A percentile compares a stretch with the other conserved stretches of the same genome.
These are phyloP conservation scores for Capronia americana DNA, from an alignment of 2,329 filamentous ascomycete genomes.

Conservation along the genomic window DNA sequence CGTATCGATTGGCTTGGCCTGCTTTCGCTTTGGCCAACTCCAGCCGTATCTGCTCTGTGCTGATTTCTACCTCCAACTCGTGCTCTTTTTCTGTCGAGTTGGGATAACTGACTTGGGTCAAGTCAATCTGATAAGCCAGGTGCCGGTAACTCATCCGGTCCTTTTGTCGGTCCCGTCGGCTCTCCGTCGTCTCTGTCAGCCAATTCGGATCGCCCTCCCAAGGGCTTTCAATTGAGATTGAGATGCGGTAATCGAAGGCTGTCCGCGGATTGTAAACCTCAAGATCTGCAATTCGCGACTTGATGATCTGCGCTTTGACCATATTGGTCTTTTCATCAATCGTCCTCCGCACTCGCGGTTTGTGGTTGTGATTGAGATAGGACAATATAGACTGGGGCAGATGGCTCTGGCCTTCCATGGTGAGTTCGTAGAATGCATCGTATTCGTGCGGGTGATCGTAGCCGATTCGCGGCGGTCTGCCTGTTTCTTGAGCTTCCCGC, in stretches of 20 bases:
- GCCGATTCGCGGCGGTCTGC: constrained; percentile 68
- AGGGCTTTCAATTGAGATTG: constrained; percentile 91
- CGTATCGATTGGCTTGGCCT: constrained; percentile 50
- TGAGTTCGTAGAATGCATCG: constrained; percentile 83
- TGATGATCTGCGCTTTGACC: constrained; percentile 83
- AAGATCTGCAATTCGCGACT: constrained; percentile 85
- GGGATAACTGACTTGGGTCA: constrained; percentile 80
- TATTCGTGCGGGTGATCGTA: constrained; percentile 84
- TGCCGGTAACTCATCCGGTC: constrained; percentile 92
- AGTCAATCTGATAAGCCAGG: constrained; percentile 83
- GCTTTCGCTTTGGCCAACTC: constrained; percentile 52
- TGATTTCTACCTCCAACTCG: constrained; percentile 58
- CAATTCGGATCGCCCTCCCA: constrained; percentile 72
- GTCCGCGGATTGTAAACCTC: constrained; percentile 80
- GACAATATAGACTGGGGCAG: constrained; percentile 70
- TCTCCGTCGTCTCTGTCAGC: constrained; percentile 53
- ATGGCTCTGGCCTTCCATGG: constrained; percentile 62
- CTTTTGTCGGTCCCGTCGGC: constrained; percentile 72
- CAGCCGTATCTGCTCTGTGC: constrained; percentile 52
- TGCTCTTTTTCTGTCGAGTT: constrained; percentile 53
- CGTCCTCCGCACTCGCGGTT: constrained; percentile 67
- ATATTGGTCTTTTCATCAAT: constrained; percentile 71
- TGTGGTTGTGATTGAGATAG: constrained; percentile 64
- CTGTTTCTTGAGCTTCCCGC: constrained; percentile 59
- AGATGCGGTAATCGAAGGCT: constrained; percentile 88